These are phyloP conservation scores for Pestalotiopsis sp. DNA, from an alignment of 2,329 filamentous ascomycete genomes.

Conservation along the genomic window DNA sequence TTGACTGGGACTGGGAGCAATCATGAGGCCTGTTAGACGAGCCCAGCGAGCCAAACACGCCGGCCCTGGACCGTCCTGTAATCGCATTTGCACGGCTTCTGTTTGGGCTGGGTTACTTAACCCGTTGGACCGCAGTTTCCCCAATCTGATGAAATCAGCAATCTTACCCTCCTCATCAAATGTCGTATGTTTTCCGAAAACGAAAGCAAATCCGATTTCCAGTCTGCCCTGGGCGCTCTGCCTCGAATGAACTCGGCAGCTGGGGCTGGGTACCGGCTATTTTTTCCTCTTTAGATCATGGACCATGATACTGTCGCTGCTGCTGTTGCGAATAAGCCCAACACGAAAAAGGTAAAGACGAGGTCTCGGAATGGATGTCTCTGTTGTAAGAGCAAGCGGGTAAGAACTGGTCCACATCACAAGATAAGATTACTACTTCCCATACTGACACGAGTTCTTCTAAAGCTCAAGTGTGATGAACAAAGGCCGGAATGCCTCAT, in stretches of 20 bases:
- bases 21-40: no score
- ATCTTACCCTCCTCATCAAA: neutral
- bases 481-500: constrained; percentile 28
- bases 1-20: no score
- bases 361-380: constrained; percentile 32
- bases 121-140: neutral
- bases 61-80: neutral
- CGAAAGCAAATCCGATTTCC: neutral
- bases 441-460: neutral
- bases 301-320: neutral
- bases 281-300: constrained; percentile 8
- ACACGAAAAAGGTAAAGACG: constrained; percentile 19
- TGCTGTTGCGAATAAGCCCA: constrained; percentile 5
- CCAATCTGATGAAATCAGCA: constrained; percentile 8
- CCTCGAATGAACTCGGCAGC: neutral
- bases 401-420: constrained; percentile 5
- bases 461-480: constrained; percentile 34
- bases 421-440: neutral
- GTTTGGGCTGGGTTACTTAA: neutral
- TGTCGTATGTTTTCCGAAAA: constrained; percentile 7
- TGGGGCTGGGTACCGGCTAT: neutral
- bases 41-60: no score
- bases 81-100: neutral
- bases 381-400: constrained; percentile 32
- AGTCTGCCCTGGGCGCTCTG: neutral